Percentiles rank a stretch among this genome's conserved stretches.
Conservation (phyloP, 192 early-diverging fungal species). For the Coemansia sp. region DNA sequence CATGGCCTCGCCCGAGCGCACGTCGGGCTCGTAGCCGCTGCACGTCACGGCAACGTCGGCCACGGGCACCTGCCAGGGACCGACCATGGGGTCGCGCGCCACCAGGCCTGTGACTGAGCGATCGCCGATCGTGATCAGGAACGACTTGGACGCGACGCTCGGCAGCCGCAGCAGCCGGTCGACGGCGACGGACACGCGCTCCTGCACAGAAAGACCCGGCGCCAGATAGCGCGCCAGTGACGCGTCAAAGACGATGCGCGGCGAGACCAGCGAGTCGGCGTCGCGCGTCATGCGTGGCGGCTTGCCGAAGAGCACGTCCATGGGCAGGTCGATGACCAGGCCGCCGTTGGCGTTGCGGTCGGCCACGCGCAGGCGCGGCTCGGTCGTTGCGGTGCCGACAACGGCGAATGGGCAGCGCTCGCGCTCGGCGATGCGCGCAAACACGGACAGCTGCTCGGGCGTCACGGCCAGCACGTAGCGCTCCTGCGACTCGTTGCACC, state of each 20-base stretch:
- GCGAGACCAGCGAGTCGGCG: conserved; percentile 56
- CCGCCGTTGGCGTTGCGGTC: conserved; percentile 61
- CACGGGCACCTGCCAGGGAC: conserved; percentile 98
- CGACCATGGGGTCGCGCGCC: conserved; percentile 96
- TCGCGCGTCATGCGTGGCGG: conserved; percentile 91
- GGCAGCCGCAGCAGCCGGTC: conserved; percentile 81
- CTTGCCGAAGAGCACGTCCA: conserved; percentile 95
- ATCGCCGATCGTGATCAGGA: conserved; percentile 98
- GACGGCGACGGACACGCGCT: conserved; percentile 63
- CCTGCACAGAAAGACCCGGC: conserved; percentile 18
- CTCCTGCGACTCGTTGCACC: conserved; percentile 99
- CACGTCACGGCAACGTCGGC: conserved; percentile 92
- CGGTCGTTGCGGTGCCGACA: conserved; percentile 83
- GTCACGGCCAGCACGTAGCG: conserved; percentile 94
- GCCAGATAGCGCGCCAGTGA: conserved; percentile 62
- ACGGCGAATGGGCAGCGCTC: conserved; percentile 91
- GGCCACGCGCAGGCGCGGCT: conserved; percentile 74
- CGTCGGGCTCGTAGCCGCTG: conserved; percentile 58
- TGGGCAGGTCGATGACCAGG: conserved; percentile 87
- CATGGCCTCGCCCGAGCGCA: conserved; percentile 90
- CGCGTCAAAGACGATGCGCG: conserved; percentile 59
- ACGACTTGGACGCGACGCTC: conserved; percentile 86
- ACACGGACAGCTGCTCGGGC: conserved; percentile 62
- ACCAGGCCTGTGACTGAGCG: conserved; percentile 93
- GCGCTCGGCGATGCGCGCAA: conserved; percentile 75